Conservation (phyloP, 148 eudicot species). For the Tetragonia tetragonoides region DNA sequence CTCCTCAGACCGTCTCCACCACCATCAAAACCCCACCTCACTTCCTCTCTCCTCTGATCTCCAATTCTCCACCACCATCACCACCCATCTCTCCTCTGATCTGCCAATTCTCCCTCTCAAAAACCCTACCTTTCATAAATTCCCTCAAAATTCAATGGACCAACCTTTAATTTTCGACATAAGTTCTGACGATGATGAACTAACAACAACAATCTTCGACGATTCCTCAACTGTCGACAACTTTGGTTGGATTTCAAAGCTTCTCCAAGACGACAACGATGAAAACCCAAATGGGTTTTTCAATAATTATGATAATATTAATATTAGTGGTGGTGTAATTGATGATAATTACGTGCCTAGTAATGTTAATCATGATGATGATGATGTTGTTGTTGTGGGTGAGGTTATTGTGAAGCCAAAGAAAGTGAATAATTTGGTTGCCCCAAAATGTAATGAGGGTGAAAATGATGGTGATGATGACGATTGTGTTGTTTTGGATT, state of each 20-base stretch:
- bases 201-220: conserved; percentile 29
- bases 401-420: conserved; percentile 44
- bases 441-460: conserved; percentile 3
- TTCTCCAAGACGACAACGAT: conserved; percentile 25
- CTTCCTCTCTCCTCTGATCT: too few species aligned
- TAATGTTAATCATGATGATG: conserved; percentile 23
- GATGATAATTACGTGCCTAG: conserved; percentile 38
- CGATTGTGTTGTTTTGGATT: conserved; percentile 64
- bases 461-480: conserved; percentile 40
- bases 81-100: too few species aligned
- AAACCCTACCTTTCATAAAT: not conserved
- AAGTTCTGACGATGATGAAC: conserved; percentile 67
- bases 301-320: not conserved
- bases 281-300: not conserved
- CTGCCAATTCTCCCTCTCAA: not conserved
- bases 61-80: too few species aligned
- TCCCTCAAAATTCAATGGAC: conserved; percentile 12
- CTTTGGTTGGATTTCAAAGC: conserved; percentile 45
- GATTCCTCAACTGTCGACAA: conserved; percentile 34
- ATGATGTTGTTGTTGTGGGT: conserved; percentile 57
- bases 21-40: too few species aligned
- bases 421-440: conserved; percentile 9
- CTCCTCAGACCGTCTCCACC: too few species aligned
- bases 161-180: conserved; percentile 38
- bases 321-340: not conserved